phyloP scores from a whole-genome alignment of 2,329 filamentous ascomycete species.

The Paraphaeosphaeria sporulosa region DNA sequence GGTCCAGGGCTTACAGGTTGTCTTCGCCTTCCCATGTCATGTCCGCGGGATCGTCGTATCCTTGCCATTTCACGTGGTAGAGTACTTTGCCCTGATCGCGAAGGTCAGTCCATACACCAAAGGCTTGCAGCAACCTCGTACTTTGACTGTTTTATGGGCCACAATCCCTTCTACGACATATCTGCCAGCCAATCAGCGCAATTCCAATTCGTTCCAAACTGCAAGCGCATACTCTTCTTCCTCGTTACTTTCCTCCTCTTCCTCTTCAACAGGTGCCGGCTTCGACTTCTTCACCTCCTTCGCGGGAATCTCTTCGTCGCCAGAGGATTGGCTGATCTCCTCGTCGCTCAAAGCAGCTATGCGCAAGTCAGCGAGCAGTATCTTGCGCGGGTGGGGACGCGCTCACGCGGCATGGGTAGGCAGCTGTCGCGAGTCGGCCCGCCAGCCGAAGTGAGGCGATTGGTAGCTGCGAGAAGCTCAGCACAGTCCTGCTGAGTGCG shows the following conservation, averaged over 20 bases:
- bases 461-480: conserved; percentile 15
- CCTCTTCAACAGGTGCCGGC: conserved; percentile 19
- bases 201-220: conserved; percentile 6
- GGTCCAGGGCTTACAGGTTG: conserved; percentile 64
- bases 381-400: conserved; percentile 15
- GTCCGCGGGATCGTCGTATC: conserved; percentile 74
- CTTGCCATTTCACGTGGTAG: conserved; percentile 83
- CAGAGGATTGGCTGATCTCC: conserved; percentile 42
- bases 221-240: conserved; percentile 55
- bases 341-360: conserved; percentile 52
- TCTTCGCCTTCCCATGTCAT: conserved; percentile 81
- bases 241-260: conserved; percentile 39
- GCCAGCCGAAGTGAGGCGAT: not conserved
- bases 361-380: conserved; percentile 25
- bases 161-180: conserved; percentile 79
- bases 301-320: conserved; percentile 38
- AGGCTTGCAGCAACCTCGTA: conserved; percentile 55
- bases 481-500: conserved; percentile 9
- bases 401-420: conserved; percentile 46
- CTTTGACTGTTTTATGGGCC: conserved; percentile 63
- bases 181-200: conserved; percentile 54
- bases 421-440: conserved; percentile 4
- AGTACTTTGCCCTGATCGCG: conserved; percentile 40
- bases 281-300: conserved; percentile 31
- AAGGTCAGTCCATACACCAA: conserved; percentile 38